Evolutionary conservation across 2,329 filamentous ascomycete species (phyloP).

Genomic region (Hortaea sp.): DNA sequence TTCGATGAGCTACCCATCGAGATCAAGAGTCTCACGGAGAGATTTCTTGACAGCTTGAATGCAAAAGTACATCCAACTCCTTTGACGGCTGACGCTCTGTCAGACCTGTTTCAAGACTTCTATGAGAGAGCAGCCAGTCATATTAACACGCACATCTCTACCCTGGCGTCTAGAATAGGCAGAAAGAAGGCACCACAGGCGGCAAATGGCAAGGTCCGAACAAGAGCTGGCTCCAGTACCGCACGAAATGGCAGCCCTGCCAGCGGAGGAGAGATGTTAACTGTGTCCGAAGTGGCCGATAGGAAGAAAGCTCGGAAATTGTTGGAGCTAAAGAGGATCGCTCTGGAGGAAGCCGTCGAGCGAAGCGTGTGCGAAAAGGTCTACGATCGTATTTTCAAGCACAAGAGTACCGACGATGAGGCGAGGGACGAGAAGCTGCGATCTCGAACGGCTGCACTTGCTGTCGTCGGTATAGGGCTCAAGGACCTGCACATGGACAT

Average conservation of each 20-base stretch:
- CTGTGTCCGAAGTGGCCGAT: conserved; percentile 70
- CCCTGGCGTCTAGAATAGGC: conserved; percentile 63
- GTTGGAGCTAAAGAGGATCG: conserved; percentile 64
- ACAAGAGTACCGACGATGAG: conserved; percentile 85
- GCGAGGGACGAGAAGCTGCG: conserved; percentile 88
- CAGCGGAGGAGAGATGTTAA: conserved; percentile 60
- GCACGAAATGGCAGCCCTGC: conserved; percentile 29
- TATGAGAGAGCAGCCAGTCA: conserved; percentile 72
- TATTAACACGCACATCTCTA: conserved; percentile 77
- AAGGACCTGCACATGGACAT: conserved; percentile 74
- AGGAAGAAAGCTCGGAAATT: conserved; percentile 67
- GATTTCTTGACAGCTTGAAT: conserved; percentile 81
- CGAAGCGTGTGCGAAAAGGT: conserved; percentile 44
- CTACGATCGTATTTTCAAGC: conserved; percentile 82
- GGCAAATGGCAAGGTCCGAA: conserved; percentile 37
- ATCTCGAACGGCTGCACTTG: conserved; percentile 83
- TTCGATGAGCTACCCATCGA: conserved; percentile 91
- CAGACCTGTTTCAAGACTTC: conserved; percentile 88
- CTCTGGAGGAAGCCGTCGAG: conserved; percentile 86
- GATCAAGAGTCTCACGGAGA: conserved; percentile 79
- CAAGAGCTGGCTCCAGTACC: conserved; percentile 28
- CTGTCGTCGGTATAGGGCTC: conserved; percentile 82
- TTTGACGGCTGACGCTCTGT: conserved; percentile 70
- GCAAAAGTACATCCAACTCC: conserved; percentile 80
- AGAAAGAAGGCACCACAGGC: conserved; percentile 54